Conservation (phyloP, 106 monocot genomes). For the Dendrobium officinale region DNA sequence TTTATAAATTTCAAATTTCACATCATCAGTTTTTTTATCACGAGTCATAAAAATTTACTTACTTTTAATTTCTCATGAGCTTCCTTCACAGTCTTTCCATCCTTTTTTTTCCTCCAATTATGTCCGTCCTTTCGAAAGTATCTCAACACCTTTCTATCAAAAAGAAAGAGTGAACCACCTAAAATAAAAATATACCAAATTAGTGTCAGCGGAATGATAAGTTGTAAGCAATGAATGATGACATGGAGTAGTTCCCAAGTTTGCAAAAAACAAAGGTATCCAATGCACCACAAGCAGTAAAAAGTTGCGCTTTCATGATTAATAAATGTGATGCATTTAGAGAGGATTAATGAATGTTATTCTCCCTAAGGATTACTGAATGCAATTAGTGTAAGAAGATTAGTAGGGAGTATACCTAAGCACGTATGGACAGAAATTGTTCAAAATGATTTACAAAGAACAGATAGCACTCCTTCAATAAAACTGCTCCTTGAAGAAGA, state of each 20-base stretch:
- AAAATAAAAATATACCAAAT: slow-evolving; percentile 4
- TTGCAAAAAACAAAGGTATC: background rate
- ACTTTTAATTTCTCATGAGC: slow-evolving; percentile 98
- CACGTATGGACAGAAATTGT: background rate
- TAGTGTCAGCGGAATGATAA: background rate
- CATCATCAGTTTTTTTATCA: background rate
- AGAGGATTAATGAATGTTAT: background rate
- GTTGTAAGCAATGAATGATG: background rate
- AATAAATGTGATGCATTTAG: background rate
- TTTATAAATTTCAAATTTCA: background rate
- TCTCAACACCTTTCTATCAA: slow-evolving; percentile 84
- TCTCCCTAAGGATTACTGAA: background rate
- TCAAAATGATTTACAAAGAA: background rate
- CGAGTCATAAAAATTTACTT: slow-evolving; percentile 5
- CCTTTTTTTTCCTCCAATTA: slow-evolving; percentile 96
- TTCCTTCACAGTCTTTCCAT: slow-evolving; percentile 97
- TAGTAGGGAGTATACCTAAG: background rate
- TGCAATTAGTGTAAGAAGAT: background rate
- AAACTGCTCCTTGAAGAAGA: too few species aligned
- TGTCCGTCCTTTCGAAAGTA: slow-evolving; percentile 98
- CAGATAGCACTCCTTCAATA: background rate
- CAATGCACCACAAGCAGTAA: background rate
- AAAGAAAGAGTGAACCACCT: slow-evolving; percentile 62
- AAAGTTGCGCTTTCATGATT: background rate
- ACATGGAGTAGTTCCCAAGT: background rate